phyloP scores from a whole-genome alignment of 1,139 yeast genomes.

The Keqinozyma sinolaborantium region DNA sequence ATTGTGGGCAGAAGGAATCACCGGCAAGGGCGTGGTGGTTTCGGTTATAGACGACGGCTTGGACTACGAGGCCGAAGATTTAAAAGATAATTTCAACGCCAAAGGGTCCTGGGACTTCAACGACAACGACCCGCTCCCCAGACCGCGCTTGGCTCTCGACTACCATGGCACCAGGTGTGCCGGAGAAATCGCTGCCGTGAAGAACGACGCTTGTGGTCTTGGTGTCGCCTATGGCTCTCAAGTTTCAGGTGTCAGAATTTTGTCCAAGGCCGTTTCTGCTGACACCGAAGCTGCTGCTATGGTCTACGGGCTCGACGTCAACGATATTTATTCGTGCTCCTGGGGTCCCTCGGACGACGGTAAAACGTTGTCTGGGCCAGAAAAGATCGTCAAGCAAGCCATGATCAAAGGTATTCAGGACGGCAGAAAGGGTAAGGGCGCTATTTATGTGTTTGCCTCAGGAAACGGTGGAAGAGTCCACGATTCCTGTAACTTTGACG shows the following conservation, averaged over 20 bases:
- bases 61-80: conserved; percentile 74
- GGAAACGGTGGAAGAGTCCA: conserved; percentile 87
- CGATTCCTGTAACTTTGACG: conserved; percentile 96
- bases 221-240: conserved; percentile 89
- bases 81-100: conserved; percentile 64
- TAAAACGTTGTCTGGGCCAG: conserved; percentile 79
- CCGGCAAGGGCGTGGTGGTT: conserved; percentile 79
- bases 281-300: conserved; percentile 92
- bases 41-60: conserved; percentile 95
- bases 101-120: conserved; percentile 92
- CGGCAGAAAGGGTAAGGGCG: conserved; percentile 81
- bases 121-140: conserved; percentile 69
- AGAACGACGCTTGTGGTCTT: conserved; percentile 84
- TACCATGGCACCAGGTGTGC: conserved; percentile 98
- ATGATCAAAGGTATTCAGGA: conserved; percentile 78
- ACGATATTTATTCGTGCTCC: conserved; percentile 93
- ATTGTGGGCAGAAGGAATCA: conserved; percentile 77
- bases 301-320: conserved; percentile 71
- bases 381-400: conserved; percentile 72
- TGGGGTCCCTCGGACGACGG: conserved; percentile 99
- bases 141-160: conserved; percentile 79
- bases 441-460: conserved; percentile 90
- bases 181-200: conserved; percentile 92
- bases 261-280: conserved; percentile 73
- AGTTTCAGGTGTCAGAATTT: conserved; percentile 87